Evolutionary conservation across 768 basidiomycete genomes (phyloP).

Genomic region (Mycena vitilis): DNA sequence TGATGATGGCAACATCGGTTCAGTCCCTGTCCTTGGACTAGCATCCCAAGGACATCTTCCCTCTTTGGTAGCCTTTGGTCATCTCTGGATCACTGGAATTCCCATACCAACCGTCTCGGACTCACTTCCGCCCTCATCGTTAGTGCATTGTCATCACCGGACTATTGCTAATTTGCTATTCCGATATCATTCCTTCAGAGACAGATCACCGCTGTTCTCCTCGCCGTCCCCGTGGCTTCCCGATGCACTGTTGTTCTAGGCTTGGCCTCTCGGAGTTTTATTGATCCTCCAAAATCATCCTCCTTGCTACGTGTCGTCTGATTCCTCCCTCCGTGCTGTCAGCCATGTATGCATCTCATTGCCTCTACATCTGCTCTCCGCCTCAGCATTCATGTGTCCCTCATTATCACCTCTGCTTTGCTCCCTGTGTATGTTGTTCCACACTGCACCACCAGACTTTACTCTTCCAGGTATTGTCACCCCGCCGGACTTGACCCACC

Average conservation of each 20-base stretch:
- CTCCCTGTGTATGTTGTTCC: slow-evolving; percentile 10
- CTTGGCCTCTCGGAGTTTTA: slow-evolving; percentile 20
- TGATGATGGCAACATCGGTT: slow-evolving; percentile 17
- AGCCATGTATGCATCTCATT: slow-evolving; percentile 25
- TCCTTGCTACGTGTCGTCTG: slow-evolving; percentile 22
- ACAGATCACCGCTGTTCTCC: slow-evolving; percentile 20
- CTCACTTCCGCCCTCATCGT: slow-evolving; percentile 7
- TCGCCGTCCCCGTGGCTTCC: slow-evolving; percentile 8
- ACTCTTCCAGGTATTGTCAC: slow-evolving; percentile 16
- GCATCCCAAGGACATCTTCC: background rate
- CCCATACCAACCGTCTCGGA: background rate
- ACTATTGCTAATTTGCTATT: background rate
- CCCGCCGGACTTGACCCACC: background rate
- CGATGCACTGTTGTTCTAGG: slow-evolving; percentile 14
- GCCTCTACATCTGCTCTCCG: slow-evolving; percentile 22
- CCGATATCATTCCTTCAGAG: slow-evolving; percentile 3
- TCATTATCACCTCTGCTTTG: slow-evolving; percentile 20
- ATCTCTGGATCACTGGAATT: background rate
- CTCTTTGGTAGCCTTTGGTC: slow-evolving; percentile 6
- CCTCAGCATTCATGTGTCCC: slow-evolving; percentile 15
- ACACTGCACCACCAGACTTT: slow-evolving; percentile 17
- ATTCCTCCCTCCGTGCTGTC: slow-evolving; percentile 18
- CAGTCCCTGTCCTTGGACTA: slow-evolving; percentile 17
- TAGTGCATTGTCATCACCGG: background rate
- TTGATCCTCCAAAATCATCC: slow-evolving; percentile 27